Percentiles rank a stretch among this genome's conserved stretches.
Conservation (phyloP, 1,284 basidiomycete genomes). For the Athelia psychrophila region DNA sequence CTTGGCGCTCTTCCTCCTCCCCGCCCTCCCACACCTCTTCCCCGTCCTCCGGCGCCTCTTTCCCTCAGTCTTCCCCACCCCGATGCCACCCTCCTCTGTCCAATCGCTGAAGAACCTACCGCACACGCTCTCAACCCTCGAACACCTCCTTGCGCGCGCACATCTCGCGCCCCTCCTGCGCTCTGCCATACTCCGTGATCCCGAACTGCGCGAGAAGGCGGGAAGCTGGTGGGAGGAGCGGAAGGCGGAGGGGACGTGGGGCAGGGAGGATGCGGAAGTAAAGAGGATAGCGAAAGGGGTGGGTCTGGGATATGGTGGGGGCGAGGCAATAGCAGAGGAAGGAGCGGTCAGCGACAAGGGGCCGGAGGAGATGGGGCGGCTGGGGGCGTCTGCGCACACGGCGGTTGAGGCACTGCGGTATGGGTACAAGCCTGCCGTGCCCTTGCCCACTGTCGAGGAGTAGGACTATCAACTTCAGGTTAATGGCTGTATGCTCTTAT, state of each 20-base stretch:
- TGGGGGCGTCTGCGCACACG: no score
- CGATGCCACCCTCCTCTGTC: constrained; percentile 8
- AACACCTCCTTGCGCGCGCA: constrained; percentile 39
- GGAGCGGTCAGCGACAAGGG: no score
- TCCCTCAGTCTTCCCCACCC: constrained; percentile 23
- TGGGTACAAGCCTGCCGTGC: no score
- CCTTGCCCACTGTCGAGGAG: no score
- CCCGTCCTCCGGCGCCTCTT: constrained; percentile 48
- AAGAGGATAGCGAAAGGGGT: constrained; percentile 45
- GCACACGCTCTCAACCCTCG: constrained; percentile 25
- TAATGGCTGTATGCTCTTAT: no score
- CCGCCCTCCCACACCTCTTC: constrained; percentile 30
- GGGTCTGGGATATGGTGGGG: constrained; percentile 42
- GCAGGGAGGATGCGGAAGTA: constrained; percentile 45
- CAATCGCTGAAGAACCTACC: constrained; percentile 2
- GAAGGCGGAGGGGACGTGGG: constrained; percentile 45
- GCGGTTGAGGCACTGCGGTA: no score
- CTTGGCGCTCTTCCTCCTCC: constrained; percentile 43
- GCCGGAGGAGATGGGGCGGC: no score
- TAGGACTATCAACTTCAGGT: no score
- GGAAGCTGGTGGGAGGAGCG: constrained; percentile 56
- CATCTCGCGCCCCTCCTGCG: constrained; percentile 53
- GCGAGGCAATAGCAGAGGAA: no score
- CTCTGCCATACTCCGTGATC: constrained; percentile 52
- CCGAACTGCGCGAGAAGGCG: constrained; percentile 42